These are phyloP conservation scores for Dactylorhiza incarnata DNA, from an alignment of 106 monocot genomes.

Conservation along the genomic window DNA sequence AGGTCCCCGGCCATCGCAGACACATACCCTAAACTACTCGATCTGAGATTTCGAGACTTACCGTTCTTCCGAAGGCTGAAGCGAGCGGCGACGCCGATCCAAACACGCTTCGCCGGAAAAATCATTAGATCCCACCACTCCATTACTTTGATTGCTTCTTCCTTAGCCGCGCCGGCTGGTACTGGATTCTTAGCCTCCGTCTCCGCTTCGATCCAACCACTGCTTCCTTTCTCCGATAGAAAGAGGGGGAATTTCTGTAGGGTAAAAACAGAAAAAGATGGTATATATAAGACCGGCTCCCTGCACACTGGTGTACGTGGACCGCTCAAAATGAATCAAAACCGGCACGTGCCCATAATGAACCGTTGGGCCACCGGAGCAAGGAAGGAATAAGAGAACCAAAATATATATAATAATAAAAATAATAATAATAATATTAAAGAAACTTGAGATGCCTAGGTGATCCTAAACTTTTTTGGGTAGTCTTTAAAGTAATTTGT, in stretches of 20 bases:
- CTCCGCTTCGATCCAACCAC: not conserved
- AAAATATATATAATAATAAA: too few species aligned
- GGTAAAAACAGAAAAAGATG: not conserved
- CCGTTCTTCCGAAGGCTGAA: slow-evolving; percentile 46
- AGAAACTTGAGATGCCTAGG: too few species aligned
- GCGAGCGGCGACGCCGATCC: slow-evolving; percentile 42
- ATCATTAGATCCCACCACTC: slow-evolving; percentile 49
- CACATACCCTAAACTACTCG: not conserved
- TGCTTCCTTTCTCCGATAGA: not conserved
- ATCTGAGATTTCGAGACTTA: slow-evolving; percentile 4
- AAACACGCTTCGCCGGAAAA: slow-evolving; percentile 32
- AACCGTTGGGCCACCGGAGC: not conserved
- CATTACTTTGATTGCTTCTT: slow-evolving; percentile 15
- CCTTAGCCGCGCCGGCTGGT: not conserved
- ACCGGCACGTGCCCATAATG: not conserved
- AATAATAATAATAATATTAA: too few species aligned
- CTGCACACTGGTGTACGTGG: not conserved
- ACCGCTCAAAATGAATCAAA: not conserved
- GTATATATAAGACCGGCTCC: not conserved
- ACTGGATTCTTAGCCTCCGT: not conserved
- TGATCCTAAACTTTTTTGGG: too few species aligned
- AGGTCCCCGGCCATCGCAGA: not conserved
- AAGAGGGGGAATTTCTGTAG: not conserved
- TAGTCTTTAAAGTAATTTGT: too few species aligned
- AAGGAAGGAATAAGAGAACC: too few species aligned